Base-by-base conservation (phyloP, 371 early-diverging fungal genomes). In the Mucor plumbeus region DNA sequence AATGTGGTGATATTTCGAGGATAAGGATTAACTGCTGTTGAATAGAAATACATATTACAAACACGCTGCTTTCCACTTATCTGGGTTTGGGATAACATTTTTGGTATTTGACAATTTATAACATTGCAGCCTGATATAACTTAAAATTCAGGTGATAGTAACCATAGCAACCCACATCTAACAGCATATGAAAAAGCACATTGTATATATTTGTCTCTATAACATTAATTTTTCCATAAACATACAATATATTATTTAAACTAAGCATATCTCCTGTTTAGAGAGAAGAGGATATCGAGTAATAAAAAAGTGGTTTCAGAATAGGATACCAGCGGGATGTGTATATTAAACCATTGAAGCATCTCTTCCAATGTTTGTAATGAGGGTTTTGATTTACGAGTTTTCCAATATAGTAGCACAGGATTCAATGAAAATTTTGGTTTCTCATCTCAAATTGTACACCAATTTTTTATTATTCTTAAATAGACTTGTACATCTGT, bases 401-500 rank as follows among this genome's bases (percentile, higher is more conserved):
- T n/a, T n/a, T n/a, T n/a, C n/a, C n/a, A n/a, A n/a, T 44, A 17
- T 44, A 44, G 44, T 44, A 17, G 44, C 17, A 44, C 44, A 44
- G 15, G 7, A 44, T 6, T 5, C 6, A 17, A 44, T 44, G n/a
- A n/a, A 43, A 43, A 7, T 4, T 15, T 43, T 40, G 10, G 5
- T 43, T 43, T 43, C n/a, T 17, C 26, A 26, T 26, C 26, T 26
- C 26, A 44, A 17, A 17, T 44, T 44, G 44, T 44, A 17, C 44
- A 17, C 44, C 44, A 44, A 8, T 44, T 44, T 44, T n/a, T 44
- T n/a, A n/a, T 17, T 17, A 44, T 44, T 44, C 44, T 44, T 44
- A 44, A 5, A 44, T 17, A 44, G 44, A 44, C 44, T 44, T 44
- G 44, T 44, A 44, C 44, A 44, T 44, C 44, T 44, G 44, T 44